These are phyloP conservation scores for Penicillium bovifimosum DNA, from an alignment of 495 filamentous ascomycete genomes.

Conservation along the genomic window DNA sequence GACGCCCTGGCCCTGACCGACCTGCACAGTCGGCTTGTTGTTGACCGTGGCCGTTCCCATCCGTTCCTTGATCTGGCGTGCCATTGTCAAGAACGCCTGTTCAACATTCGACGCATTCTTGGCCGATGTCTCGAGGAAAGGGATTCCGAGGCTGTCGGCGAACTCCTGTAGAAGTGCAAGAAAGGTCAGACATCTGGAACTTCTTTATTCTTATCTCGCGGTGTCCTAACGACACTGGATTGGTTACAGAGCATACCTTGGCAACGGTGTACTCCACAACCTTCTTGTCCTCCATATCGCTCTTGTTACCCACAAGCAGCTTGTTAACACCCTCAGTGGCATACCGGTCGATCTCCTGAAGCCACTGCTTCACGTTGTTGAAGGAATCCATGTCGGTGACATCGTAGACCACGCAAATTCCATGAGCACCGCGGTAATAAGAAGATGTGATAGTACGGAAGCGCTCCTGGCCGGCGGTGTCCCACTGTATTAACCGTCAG, in stretches of 20 bases:
- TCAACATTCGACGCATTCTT: conserved; percentile 99
- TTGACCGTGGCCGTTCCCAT: conserved; percentile 97
- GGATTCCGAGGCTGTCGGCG: conserved; percentile 96
- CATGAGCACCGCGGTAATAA: conserved; percentile 97
- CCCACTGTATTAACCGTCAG: conserved; percentile 63
- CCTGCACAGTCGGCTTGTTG: conserved; percentile 96
- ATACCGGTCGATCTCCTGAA: conserved; percentile 98
- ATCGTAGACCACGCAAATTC: conserved; percentile 99
- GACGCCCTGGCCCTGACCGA: conserved; percentile 89
- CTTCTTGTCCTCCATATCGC: conserved; percentile 99
- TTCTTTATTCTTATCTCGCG: neutral
- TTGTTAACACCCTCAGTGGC: conserved; percentile 99
- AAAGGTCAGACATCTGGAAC: conserved; percentile 14
- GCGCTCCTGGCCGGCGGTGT: conserved; percentile 96
- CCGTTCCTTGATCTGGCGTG: conserved; percentile 98
- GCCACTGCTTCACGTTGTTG: conserved; percentile 99
- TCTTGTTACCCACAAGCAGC: conserved; percentile 98
- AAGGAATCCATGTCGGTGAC: conserved; percentile 99
- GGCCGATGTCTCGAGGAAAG: conserved; percentile 98
- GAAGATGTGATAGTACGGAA: conserved; percentile 99
- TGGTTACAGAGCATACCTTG: conserved; percentile 57
- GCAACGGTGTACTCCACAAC: conserved; percentile 99
- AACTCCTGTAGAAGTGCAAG: conserved; percentile 66
- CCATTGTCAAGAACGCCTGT: conserved; percentile 99
- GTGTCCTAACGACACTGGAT: neutral